A percentile compares a stretch with the other conserved stretches of the same genome.
phyloP scores from a whole-genome alignment of 768 basidiomycete genomes.

The Russula vinacea region DNA sequence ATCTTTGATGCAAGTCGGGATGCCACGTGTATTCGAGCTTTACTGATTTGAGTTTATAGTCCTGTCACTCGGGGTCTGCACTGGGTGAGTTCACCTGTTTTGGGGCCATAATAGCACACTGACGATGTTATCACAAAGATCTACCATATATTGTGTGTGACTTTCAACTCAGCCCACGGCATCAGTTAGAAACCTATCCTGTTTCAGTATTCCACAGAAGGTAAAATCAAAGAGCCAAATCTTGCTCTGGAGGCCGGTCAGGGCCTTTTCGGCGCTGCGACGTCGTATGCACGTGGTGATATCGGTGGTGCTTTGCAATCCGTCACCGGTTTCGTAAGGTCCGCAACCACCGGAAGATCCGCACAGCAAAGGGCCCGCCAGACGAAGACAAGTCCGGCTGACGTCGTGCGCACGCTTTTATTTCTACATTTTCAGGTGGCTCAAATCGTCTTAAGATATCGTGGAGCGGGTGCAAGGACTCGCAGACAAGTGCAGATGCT shows the following conservation, averaged over 20 bases:
- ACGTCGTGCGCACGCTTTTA: constrained; percentile 60
- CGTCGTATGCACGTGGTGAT: constrained; percentile 76
- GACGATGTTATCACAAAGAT: constrained; percentile 31
- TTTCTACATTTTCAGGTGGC: constrained; percentile 1
- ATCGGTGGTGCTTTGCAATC: constrained; percentile 73
- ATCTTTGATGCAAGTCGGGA: constrained; percentile 48
- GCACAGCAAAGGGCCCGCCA: constrained; percentile 57
- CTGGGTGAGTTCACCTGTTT: constrained; percentile 36
- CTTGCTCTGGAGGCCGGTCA: constrained; percentile 82
- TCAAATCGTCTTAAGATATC: constrained; percentile 54
- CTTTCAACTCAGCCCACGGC: not conserved
- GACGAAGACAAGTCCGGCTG: constrained; percentile 78
- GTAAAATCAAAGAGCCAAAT: constrained; percentile 93
- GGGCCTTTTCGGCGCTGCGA: constrained; percentile 74
- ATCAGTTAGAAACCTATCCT: not conserved
- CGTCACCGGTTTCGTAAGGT: constrained; percentile 70
- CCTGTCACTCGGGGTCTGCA: constrained; percentile 49
- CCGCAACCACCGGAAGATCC: constrained; percentile 59
- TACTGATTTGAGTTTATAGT: constrained; percentile 34
- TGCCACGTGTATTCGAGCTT: not conserved
- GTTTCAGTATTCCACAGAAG: constrained; percentile 84
- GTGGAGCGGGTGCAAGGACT: constrained; percentile 82
- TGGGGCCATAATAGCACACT: not conserved
- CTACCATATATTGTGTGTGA: constrained; percentile 38
- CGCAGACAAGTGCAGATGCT: constrained; percentile 80